Base-by-base conservation (phyloP, 2,329 filamentous ascomycete species). In the Fusarium verrucosum region DNA sequence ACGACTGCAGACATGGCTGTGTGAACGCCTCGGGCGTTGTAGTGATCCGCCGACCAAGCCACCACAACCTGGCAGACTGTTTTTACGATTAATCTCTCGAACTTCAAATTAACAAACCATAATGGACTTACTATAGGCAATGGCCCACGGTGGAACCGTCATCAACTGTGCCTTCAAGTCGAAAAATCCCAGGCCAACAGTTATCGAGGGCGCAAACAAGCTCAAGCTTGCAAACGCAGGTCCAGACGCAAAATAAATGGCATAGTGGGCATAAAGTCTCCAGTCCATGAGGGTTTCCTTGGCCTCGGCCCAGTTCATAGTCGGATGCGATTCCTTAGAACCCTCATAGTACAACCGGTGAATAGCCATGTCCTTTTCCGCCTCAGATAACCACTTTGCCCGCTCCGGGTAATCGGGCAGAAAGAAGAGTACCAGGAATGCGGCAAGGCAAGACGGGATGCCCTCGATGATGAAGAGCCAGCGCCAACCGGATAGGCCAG, bases 381-480 rank as follows among this genome's bases (percentile, higher is more conserved):
- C 76, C 6, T 81, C 77, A 5, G 79, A 84, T 4, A 92, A 81
- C 77, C 87, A 92, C 45, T 79, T 80, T 1, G 88, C 86, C 0
- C 83, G 86, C 64, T 90, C 87, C 0, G 89, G 89, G 23, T 84
- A 86, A 72, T 92, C 87, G 6, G 90, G 87, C 11, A 93, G 78
- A 74, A 89, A 83, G 83, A 88, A 89, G 75, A 87, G 89, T 16
- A 85, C 87, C 2, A 82, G 73, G 17, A 90, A 70, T 5, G 88
- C 89, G 10, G 74, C 90, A 1, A 91, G 13, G 8, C 90, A 81
- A 0, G 89, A 92, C 0, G 84, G 83, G 9, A 91, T 79, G 7
- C 89, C 89, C 75, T 89, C 86, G 32, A 89, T 77, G 58, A 88
- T 82, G 66, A 86, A 86, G 26, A 86, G 81, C 85, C 81, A 93